Conservation (phyloP, 495 filamentous ascomycete species). For the Bacidia gigantensis region DNA sequence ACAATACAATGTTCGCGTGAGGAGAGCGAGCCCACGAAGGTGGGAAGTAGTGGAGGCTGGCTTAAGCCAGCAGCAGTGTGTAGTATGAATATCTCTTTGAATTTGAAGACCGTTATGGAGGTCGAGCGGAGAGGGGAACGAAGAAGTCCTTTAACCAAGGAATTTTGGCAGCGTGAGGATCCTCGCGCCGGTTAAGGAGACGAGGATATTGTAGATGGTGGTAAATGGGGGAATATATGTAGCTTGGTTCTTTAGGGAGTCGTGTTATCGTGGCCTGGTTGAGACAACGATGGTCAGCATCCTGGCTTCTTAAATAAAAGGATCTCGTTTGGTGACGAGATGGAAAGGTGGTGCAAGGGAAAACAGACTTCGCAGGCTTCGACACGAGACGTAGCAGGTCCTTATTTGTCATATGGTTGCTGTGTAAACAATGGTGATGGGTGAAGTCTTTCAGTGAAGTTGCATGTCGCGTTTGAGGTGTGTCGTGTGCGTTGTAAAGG, state of each 20-base stretch:
- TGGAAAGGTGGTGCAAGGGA: not conserved
- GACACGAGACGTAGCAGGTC: slow-evolving; percentile 90
- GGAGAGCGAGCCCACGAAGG: slow-evolving; percentile 82
- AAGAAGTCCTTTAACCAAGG: slow-evolving; percentile 67
- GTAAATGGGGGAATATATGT: slow-evolving; percentile 8
- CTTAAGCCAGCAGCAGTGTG: slow-evolving; percentile 36
- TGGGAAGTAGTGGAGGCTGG: slow-evolving; percentile 22
- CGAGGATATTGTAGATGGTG: slow-evolving; percentile 53
- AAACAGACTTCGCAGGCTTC: slow-evolving; percentile 82
- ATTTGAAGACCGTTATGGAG: slow-evolving; percentile 62
- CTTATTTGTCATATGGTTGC: slow-evolving; percentile 70
- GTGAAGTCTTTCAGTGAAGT: not conserved
- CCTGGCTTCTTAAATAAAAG: not conserved
- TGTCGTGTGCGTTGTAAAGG: not conserved
- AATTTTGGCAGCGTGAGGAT: slow-evolving; percentile 63
- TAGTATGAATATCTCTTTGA: slow-evolving; percentile 27
- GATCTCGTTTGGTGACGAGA: slow-evolving; percentile 1
- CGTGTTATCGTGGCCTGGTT: slow-evolving; percentile 80
- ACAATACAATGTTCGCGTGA: slow-evolving; percentile 76
- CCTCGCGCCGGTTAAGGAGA: slow-evolving; percentile 76
- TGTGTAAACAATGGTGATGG: not conserved
- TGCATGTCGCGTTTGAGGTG: not conserved
- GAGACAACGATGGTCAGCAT: slow-evolving; percentile 5
- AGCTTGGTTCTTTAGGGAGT: slow-evolving; percentile 17
- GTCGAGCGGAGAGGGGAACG: slow-evolving; percentile 67